These are phyloP conservation scores for Periconia sp. DNA, from an alignment of 2,329 filamentous ascomycete genomes.

Conservation along the genomic window DNA sequence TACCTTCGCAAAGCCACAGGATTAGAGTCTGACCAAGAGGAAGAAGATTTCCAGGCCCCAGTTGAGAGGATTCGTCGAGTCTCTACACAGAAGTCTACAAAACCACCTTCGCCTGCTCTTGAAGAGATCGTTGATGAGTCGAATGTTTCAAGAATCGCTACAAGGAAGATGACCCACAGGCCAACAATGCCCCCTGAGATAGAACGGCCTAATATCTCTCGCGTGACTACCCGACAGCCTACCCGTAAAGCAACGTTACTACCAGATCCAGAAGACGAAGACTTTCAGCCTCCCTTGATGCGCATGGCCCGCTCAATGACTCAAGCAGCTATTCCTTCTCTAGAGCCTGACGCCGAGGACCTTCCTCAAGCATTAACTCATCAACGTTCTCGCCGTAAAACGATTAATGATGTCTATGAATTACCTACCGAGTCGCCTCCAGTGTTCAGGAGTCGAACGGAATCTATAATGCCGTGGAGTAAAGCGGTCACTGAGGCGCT, in stretches of 20 bases:
- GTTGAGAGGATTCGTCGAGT: not conserved
- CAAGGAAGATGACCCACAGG: not conserved
- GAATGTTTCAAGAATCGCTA: not conserved
- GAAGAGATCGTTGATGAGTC: too few species aligned
- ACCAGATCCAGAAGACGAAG: not conserved
- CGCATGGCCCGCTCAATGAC: not conserved
- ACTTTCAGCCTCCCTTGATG: not conserved
- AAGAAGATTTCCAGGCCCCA: slow-evolving; percentile 1
- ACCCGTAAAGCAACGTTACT: slow-evolving; percentile 1
- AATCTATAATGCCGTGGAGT: not conserved
- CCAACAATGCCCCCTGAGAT: not conserved
- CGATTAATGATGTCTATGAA: not conserved
- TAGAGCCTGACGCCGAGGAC: not conserved
- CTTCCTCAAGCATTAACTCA: not conserved
- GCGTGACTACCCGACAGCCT: slow-evolving; percentile 1
- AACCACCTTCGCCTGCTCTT: not conserved
- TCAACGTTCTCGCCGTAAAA: not conserved
- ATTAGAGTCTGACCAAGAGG: not conserved
- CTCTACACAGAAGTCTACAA: not conserved
- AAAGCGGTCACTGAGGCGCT: slow-evolving; percentile 6
- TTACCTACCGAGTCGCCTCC: slow-evolving; percentile 1
- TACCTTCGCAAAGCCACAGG: not conserved
- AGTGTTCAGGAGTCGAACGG: slow-evolving; percentile 2
- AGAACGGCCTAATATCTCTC: not conserved
- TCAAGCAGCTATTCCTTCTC: not conserved